phyloP scores from a whole-genome alignment of 306 rosid genomes.

The Vigna nakashimae region DNA sequence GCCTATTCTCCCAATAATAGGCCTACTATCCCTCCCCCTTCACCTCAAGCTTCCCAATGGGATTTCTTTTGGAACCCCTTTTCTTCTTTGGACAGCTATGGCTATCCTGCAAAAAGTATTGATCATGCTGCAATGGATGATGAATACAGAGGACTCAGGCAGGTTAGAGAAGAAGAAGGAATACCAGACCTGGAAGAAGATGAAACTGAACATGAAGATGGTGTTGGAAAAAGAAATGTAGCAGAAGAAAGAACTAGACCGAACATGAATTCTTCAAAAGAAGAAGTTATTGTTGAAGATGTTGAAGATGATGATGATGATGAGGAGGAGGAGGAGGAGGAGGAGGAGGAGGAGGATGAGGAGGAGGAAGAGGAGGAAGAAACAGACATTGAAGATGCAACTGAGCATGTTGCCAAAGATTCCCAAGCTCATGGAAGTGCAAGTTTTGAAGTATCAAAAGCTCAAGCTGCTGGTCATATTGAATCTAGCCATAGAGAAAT shows the following conservation, averaged over 20 bases:
- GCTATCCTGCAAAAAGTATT: constrained; percentile 59
- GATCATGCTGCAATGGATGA: constrained; percentile 64
- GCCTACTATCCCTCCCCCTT: constrained; percentile 68
- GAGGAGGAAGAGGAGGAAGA: constrained; percentile 46
- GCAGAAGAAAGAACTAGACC: constrained; percentile 57
- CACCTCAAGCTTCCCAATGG: constrained; percentile 82
- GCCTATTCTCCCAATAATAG: constrained; percentile 65
- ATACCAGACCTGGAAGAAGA: constrained; percentile 88
- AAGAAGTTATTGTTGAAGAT: constrained; percentile 72
- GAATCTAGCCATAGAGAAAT: constrained; percentile 57
- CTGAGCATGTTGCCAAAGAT: constrained; percentile 47
- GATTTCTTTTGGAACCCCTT: constrained; percentile 91
- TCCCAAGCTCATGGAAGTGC: constrained; percentile 40
- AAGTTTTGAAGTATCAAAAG: constrained; percentile 53
- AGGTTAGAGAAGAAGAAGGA: constrained; percentile 86
- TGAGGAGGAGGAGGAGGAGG: constrained; percentile 50
- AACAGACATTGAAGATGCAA: constrained; percentile 42
- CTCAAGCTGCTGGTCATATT: constrained; percentile 56
- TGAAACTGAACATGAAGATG: constrained; percentile 67
- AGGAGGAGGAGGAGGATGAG: constrained; percentile 56
- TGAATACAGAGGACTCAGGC: constrained; percentile 73
- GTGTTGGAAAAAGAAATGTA: constrained; percentile 46
- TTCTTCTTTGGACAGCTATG: constrained; percentile 74
- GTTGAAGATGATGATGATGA: constrained; percentile 72
- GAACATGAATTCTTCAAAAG: constrained; percentile 50